phyloP scores from a whole-genome alignment of 1,284 basidiomycete genomes.

The Vanrija sp. region DNA sequence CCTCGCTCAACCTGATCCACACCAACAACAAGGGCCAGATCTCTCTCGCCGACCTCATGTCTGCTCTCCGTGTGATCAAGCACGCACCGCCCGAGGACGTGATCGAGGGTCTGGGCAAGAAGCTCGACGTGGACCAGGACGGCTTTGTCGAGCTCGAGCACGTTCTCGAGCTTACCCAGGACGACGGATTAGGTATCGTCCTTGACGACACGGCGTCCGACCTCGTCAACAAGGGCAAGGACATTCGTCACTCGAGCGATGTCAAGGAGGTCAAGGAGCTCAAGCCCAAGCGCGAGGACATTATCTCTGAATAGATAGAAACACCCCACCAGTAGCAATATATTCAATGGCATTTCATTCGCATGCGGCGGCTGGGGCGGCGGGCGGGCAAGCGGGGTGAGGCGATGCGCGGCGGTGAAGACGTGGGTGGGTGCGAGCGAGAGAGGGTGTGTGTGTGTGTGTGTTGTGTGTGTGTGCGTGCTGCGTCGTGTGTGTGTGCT shows the following conservation, averaged over 20 bases:
- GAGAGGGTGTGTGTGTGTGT: too few relatives aligned
- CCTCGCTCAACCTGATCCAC: slow-evolving; percentile 88
- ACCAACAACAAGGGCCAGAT: slow-evolving; percentile 89
- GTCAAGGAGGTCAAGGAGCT: slow-evolving; percentile 34
- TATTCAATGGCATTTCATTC: too few relatives aligned
- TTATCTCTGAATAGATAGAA: slow-evolving; percentile 37
- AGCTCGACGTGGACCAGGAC: slow-evolving; percentile 93
- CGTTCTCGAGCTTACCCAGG: slow-evolving; percentile 49
- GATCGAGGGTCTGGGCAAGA: slow-evolving; percentile 83
- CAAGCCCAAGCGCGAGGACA: slow-evolving; percentile 49
- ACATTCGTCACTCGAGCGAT: slow-evolving; percentile 46
- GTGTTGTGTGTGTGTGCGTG: too few relatives aligned
- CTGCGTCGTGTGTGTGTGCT: too few relatives aligned
- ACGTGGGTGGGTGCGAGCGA: too few relatives aligned
- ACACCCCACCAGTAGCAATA: too few relatives aligned
- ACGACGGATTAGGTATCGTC: slow-evolving; percentile 44
- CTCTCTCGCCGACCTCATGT: slow-evolving; percentile 81
- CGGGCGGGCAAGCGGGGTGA: too few relatives aligned
- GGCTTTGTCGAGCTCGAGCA: slow-evolving; percentile 67
- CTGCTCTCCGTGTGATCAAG: slow-evolving; percentile 87
- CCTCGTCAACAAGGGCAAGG: slow-evolving; percentile 42
- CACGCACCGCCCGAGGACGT: slow-evolving; percentile 88
- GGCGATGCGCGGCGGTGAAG: too few relatives aligned
- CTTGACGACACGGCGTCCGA: slow-evolving; percentile 43
- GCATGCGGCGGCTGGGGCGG: too few relatives aligned